Percentiles rank a stretch among this genome's conserved stretches.
phyloP scores from a whole-genome alignment of 2,329 filamentous ascomycete genomes.

The Aphanoascus verrucosus region DNA sequence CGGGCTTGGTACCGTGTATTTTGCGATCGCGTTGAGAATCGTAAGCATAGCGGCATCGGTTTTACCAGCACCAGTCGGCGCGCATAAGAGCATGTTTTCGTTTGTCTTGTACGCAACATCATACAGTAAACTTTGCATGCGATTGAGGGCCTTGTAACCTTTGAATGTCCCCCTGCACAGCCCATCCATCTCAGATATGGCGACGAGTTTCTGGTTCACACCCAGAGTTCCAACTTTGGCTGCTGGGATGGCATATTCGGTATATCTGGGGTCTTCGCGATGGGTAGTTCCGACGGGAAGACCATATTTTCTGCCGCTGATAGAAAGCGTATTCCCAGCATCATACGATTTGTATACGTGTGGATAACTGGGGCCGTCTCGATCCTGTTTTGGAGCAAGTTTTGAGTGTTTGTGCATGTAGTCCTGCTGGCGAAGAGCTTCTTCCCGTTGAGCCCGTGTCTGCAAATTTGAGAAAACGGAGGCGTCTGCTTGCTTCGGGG shows the following conservation, averaged over 20 bases:
- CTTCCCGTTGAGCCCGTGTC: slow-evolving; percentile 66
- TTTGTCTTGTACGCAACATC: slow-evolving; percentile 90
- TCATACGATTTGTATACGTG: slow-evolving; percentile 81
- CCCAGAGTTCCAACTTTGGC: slow-evolving; percentile 64
- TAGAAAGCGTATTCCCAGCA: slow-evolving; percentile 74
- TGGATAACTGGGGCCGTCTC: slow-evolving; percentile 67
- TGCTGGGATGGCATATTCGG: slow-evolving; percentile 81
- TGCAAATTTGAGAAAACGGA: slow-evolving; percentile 49
- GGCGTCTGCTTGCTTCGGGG: slow-evolving; percentile 24
- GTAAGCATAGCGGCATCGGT: slow-evolving; percentile 97
- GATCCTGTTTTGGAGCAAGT: slow-evolving; percentile 59
- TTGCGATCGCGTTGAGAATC: slow-evolving; percentile 78
- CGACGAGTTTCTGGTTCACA: slow-evolving; percentile 61
- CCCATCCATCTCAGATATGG: slow-evolving; percentile 74
- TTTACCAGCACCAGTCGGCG: slow-evolving; percentile 95
- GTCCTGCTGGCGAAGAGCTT: slow-evolving; percentile 64
- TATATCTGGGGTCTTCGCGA: slow-evolving; percentile 65
- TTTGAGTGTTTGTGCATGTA: slow-evolving; percentile 68
- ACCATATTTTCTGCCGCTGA: slow-evolving; percentile 69
- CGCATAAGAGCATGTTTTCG: slow-evolving; percentile 98
- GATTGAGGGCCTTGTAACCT: slow-evolving; percentile 84
- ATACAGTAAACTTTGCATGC: slow-evolving; percentile 96
- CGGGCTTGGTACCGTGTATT: slow-evolving; percentile 72
- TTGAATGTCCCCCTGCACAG: slow-evolving; percentile 86
- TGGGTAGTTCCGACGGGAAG: slow-evolving; percentile 66